These are phyloP conservation scores for Nyctanthes arbortristis DNA, from an alignment of 257 asterid genomes.

Conservation along the genomic window DNA sequence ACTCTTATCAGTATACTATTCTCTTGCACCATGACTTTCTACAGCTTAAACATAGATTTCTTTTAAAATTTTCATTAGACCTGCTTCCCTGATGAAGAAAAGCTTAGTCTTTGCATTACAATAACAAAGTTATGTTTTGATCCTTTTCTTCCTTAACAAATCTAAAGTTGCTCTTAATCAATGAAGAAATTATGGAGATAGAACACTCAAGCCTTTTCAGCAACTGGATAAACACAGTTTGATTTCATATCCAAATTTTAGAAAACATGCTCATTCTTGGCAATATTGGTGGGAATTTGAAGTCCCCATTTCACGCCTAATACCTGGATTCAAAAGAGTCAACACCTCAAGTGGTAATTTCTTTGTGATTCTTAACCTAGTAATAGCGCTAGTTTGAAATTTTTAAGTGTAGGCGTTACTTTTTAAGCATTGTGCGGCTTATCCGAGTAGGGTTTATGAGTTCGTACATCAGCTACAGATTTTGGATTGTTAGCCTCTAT, in stretches of 20 bases:
- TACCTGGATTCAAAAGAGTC: slow-evolving; percentile 1
- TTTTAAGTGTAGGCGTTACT: background rate
- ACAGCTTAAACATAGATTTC: background rate
- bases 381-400: background rate
- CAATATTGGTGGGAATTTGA: background rate
- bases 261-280: background rate
- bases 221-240: background rate
- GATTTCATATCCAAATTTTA: background rate
- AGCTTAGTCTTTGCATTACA: background rate
- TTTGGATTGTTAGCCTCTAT: background rate
- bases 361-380: background rate
- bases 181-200: background rate
- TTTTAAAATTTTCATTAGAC: background rate
- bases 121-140: background rate
- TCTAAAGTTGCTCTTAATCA: background rate
- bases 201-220: background rate
- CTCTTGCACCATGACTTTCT: background rate
- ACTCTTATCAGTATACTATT: slow-evolving; percentile 11
- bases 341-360: background rate
- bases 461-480: no score
- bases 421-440: background rate
- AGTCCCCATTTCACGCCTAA: background rate
- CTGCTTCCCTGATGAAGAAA: background rate
- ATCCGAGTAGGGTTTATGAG: background rate
- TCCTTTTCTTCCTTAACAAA: background rate